These are phyloP conservation scores for Penicillium dipodomyicola DNA, from an alignment of 495 filamentous ascomycete species.

Conservation along the genomic window DNA sequence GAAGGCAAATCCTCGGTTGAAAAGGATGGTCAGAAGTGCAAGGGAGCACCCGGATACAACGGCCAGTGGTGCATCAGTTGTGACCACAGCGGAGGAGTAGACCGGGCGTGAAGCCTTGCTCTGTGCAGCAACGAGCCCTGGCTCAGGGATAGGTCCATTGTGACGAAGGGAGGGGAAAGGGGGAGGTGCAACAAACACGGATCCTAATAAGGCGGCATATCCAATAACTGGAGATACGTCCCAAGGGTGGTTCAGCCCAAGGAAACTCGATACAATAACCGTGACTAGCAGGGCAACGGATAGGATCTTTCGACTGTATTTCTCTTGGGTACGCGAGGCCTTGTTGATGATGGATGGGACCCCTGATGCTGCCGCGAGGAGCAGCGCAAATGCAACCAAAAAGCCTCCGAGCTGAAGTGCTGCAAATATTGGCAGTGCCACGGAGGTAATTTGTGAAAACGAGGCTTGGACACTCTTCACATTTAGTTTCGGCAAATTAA, in stretches of 20 bases:
- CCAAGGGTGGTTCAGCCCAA: slow-evolving; percentile 37
- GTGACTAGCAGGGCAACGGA: slow-evolving; percentile 29
- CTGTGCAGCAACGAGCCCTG: slow-evolving; percentile 28
- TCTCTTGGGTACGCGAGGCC: slow-evolving; percentile 14
- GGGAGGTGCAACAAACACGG: slow-evolving; percentile 43
- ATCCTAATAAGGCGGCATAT: slow-evolving; percentile 45
- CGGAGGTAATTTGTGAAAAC: slow-evolving; percentile 29
- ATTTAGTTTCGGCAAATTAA: slow-evolving; percentile 23
- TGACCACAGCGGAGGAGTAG: slow-evolving; percentile 17
- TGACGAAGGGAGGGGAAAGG: slow-evolving; percentile 36
- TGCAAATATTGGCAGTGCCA: slow-evolving; percentile 58
- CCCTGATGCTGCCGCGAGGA: slow-evolving; percentile 46
- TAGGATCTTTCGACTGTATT: slow-evolving; percentile 31
- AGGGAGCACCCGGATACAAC: slow-evolving; percentile 30
- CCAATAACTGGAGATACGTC: slow-evolving; percentile 38
- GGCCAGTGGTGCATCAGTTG: slow-evolving; percentile 33
- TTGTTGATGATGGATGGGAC: slow-evolving; percentile 30
- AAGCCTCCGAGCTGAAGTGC: slow-evolving; percentile 55
- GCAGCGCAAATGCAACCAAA: slow-evolving; percentile 49
- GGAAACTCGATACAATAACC: slow-evolving; percentile 29
- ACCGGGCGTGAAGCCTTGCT: slow-evolving; percentile 13
- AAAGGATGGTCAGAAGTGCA: slow-evolving; percentile 20
- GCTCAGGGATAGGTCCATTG: slow-evolving; percentile 26
- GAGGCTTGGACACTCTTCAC: slow-evolving; percentile 15
- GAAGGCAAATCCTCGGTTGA: slow-evolving; percentile 27